Base-by-base conservation (phyloP, 2,329 filamentous ascomycete species). In the Cytospora mali region DNA sequence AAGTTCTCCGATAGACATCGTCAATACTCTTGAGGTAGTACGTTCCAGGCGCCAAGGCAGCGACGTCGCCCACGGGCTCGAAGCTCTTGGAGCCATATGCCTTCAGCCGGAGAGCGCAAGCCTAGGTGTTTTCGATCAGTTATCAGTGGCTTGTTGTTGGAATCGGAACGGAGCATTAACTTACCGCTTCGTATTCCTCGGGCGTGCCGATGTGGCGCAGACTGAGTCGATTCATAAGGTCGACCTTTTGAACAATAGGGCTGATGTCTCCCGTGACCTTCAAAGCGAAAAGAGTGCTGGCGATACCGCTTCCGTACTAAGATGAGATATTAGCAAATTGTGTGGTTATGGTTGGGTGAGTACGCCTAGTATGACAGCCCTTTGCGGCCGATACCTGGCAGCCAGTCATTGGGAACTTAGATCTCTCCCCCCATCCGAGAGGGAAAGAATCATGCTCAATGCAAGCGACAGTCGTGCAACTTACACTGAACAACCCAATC, bases 21-120 rank as follows among this genome's bases (percentile, higher is more conserved):
- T 95, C 91, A 54, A 95, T 84, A 74, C 88, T 87, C 72, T 86
- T 85, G 62, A 95, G 83, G 79, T 93, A 95, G 81, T 94, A 95
- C 23, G 87, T 87, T 64, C 87, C 88, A 64, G 84, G 77, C 64
- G 75, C 74, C 61, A 94, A 83, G 69, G 85, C 89, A 52, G 90
- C 88, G 33, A 82, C 71, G 55, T 86, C 86, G 61, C 91, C 91
- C 71, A 81, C 76, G 66, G 91, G 91, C 67, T 80, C 85, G 78
- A 86, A 95, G 79, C 86, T 80, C 81, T 93, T 94, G 81, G 93
- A 84, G 67, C 94, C 81, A 75, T 95, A 91, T 58, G 91, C 91
- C 77, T 92, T 85, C 79, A 94, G 89, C 74, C 91, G 89, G 69
- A 94, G 83, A 61, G 89, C 80, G 79, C 91, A 94, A 84, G 93